These are phyloP conservation scores for Metschnikowia chrysomelidarum DNA, from an alignment of 805 yeast species.

Conservation along the genomic window DNA sequence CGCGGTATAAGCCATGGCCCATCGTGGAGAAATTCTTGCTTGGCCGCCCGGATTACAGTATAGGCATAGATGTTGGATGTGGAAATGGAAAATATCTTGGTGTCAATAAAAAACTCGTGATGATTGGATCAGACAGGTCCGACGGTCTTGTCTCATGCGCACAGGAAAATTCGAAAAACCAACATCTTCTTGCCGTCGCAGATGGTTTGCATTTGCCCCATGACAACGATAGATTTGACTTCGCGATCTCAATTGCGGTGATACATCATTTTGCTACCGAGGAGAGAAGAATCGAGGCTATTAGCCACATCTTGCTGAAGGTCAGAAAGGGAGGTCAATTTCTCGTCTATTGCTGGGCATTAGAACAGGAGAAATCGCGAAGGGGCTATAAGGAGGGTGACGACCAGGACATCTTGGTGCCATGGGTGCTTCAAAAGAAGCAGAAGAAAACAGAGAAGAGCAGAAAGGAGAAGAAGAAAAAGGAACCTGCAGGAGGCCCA, in stretches of 20 bases:
- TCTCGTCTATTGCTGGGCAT: slow-evolving; percentile 92
- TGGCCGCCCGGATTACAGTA: slow-evolving; percentile 46
- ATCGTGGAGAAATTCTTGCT: slow-evolving; percentile 72
- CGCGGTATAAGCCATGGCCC: slow-evolving; percentile 98
- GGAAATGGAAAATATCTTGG: slow-evolving; percentile 93
- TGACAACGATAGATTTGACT: slow-evolving; percentile 50
- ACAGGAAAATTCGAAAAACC: slow-evolving; percentile 30
- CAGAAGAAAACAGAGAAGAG: slow-evolving; percentile 36
- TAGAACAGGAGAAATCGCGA: slow-evolving; percentile 84
- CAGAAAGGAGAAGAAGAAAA: slow-evolving; percentile 47
- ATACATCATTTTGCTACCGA: slow-evolving; percentile 92
- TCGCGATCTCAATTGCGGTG: slow-evolving; percentile 94
- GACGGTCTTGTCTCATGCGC: slow-evolving; percentile 70
- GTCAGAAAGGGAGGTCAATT: slow-evolving; percentile 63
- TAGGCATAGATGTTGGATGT: slow-evolving; percentile 95
- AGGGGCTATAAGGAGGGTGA: slow-evolving; percentile 90
- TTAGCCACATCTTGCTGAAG: slow-evolving; percentile 61
- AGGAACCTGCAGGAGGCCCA: slow-evolving; percentile 10
- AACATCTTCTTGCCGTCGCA: slow-evolving; percentile 64
- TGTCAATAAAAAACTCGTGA: slow-evolving; percentile 62
- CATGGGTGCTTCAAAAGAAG: slow-evolving; percentile 79
- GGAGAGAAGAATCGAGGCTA: slow-evolving; percentile 75
- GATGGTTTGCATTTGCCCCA: slow-evolving; percentile 68
- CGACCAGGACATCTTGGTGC: slow-evolving; percentile 92
- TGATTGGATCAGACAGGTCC: slow-evolving; percentile 76